These are phyloP conservation scores for Hortaea sp. DNA, from an alignment of 2,329 filamentous ascomycete genomes.

Conservation along the genomic window DNA sequence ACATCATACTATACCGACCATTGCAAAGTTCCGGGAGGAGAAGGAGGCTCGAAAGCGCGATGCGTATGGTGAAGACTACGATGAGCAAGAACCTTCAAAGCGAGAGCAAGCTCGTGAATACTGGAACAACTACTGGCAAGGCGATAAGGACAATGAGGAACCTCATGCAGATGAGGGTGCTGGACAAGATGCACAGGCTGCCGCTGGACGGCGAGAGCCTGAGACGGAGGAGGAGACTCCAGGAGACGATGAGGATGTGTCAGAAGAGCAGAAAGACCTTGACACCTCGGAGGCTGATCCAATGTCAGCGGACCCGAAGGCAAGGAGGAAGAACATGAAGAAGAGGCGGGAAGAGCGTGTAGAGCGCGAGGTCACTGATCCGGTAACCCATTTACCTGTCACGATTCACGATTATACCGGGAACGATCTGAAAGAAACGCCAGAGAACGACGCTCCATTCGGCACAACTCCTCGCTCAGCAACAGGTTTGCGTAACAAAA, in stretches of 20 bases:
- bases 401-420: constrained; percentile 59
- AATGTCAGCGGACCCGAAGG: constrained; percentile 31
- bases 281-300: constrained; percentile 37
- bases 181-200: neutral
- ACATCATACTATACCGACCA: constrained; percentile 36
- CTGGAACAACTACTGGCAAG: constrained; percentile 15
- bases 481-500: constrained; percentile 36
- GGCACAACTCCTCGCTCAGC: constrained; percentile 32
- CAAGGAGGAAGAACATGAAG: constrained; percentile 41
- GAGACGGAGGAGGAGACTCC: constrained; percentile 7
- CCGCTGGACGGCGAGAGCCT: neutral
- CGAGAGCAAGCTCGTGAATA: constrained; percentile 25
- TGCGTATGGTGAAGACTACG: constrained; percentile 19
- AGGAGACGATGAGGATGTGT: constrained; percentile 7
- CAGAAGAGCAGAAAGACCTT: constrained; percentile 14
- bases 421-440: constrained; percentile 44
- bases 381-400: constrained; percentile 60
- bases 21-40: constrained; percentile 37
- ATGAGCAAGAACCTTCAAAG: constrained; percentile 14
- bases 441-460: constrained; percentile 35
- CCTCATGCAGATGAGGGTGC: neutral
- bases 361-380: constrained; percentile 57
- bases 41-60: constrained; percentile 32
- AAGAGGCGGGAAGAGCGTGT: constrained; percentile 37
- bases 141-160: constrained; percentile 7